Base-by-base conservation (phyloP, 148 eudicot genomes). In the Agrostemma githago region DNA sequence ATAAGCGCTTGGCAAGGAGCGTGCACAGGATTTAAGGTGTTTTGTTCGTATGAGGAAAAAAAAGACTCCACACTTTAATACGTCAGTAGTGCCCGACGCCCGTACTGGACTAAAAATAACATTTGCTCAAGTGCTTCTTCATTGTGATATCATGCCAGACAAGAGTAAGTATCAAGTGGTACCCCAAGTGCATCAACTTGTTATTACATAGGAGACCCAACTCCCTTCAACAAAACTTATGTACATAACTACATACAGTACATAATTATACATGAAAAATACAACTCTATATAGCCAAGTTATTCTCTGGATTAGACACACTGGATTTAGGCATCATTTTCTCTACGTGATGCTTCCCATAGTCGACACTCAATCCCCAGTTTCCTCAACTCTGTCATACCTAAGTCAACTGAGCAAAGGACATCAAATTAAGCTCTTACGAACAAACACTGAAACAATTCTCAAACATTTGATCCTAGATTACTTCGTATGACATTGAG, bases 361-460 rank as follows among this genome's bases (percentile, higher is more conserved):
- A 87, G 86, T 44, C 84, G 76, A 67, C 71, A 84, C 79, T 85
- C 90, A 60, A 87, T 86, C 64, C 86, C 89, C 80, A 90, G 66
- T 79, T 93, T 90, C 80, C 93, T 82, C 81, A 89, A 82, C 88
- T 93, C 98, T 81, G 74, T 80, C 68, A 93, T 73, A 58, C 98
- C 98, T 80, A 82, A 89, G 72, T 92, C 98, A 73, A 80, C 93
- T 93, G 82, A 34, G 59, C 41, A 46, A 19, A 56, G 58, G 64
- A n/a, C 56, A 68, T 38, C 62, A 53, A 38, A 5, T 4, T 2
- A 10, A 68, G 11, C 17, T 19, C 62, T 26, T 2, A 26, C 26
- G 16, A 37, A 4, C 56, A 51, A 51, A 4, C 16, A 51, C 11
- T 15, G 3, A 51, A 51, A 51, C 56, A 51, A 51, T 10, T 51